phyloP scores from a whole-genome alignment of 2,329 filamentous ascomycete genomes.

The Rugonectria rugulosa region DNA sequence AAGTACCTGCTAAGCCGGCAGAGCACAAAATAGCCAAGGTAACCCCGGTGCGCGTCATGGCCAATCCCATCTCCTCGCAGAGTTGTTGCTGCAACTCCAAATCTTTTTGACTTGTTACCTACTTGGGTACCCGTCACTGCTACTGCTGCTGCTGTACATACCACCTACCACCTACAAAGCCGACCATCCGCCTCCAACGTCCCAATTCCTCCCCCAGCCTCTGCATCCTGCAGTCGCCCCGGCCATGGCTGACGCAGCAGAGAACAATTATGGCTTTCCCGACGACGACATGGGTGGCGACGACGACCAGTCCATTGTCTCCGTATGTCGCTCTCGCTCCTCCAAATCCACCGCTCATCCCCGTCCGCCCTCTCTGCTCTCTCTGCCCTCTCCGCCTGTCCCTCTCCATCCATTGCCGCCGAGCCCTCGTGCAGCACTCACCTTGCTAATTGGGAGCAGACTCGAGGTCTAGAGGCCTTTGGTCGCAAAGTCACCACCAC shows the following conservation, averaged over 20 bases:
- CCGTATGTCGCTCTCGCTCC: slow-evolving; percentile 45
- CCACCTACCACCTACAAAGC: too few species aligned
- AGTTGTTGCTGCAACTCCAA: slow-evolving; percentile 35
- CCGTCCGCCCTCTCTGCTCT: not conserved
- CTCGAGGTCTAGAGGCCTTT: slow-evolving; percentile 89
- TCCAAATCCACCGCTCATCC: slow-evolving; percentile 20
- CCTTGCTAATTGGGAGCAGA: slow-evolving; percentile 57
- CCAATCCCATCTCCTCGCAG: slow-evolving; percentile 37
- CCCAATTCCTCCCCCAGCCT: slow-evolving; percentile 29
- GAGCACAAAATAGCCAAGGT: slow-evolving; percentile 33
- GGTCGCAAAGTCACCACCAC: slow-evolving; percentile 94
- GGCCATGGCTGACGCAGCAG: slow-evolving; percentile 53
- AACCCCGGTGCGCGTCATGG: slow-evolving; percentile 41
- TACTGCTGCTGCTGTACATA: too few species aligned
- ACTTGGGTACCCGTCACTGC: slow-evolving; percentile 14
- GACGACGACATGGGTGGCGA: slow-evolving; percentile 55
- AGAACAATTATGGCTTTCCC: slow-evolving; percentile 55
- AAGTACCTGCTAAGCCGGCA: too few species aligned
- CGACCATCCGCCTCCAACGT: slow-evolving; percentile 29
- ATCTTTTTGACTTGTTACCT: slow-evolving; percentile 31
- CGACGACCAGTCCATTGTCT: slow-evolving; percentile 58
- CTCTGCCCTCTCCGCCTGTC: not conserved
- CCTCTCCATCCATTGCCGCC: slow-evolving; percentile 26
- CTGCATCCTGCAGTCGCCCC: slow-evolving; percentile 37
- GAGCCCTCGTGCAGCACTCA: slow-evolving; percentile 28